These are phyloP conservation scores for Hyaloraphidium curvatum DNA, from an alignment of 192 early-diverging fungal genomes.

Conservation along the genomic window DNA sequence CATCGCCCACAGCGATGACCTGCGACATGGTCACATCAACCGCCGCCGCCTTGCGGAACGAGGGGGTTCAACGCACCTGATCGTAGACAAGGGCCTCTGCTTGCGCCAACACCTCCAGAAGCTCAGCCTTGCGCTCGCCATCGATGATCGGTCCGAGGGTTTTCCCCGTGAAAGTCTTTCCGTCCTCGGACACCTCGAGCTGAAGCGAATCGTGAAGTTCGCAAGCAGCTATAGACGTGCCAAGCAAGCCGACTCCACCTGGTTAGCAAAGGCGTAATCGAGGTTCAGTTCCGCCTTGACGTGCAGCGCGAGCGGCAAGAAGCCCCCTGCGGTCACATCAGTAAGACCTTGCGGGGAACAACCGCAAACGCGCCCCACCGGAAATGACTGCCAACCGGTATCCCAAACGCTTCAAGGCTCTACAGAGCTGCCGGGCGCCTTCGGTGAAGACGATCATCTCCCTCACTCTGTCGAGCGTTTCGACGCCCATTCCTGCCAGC, in stretches of 20 bases:
- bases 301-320: constrained; percentile 77
- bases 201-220: constrained; percentile 13
- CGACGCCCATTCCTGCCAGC: constrained; percentile 63
- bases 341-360: too few species aligned
- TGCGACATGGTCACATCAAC: neutral
- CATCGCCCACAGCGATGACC: constrained; percentile 94
- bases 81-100: constrained; percentile 66
- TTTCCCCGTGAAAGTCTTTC: constrained; percentile 62
- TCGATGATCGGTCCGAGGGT: constrained; percentile 79
- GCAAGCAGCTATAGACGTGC: constrained; percentile 1
- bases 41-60: neutral
- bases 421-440: constrained; percentile 78
- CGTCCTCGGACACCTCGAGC: constrained; percentile 70
- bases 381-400: constrained; percentile 93
- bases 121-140: constrained; percentile 79
- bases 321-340: constrained; percentile 59
- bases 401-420: constrained; percentile 72
- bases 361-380: constrained; percentile 22
- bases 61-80: constrained; percentile 23
- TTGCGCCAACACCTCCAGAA: constrained; percentile 90
- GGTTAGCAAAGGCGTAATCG: constrained; percentile 97
- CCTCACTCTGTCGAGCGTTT: constrained; percentile 62
- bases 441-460: constrained; percentile 63
- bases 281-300: constrained; percentile 78
- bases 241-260: constrained; percentile 24